Evolutionary conservation across 331 rosid species (phyloP).

Genomic region (Stylosanthes scabra): DNA sequence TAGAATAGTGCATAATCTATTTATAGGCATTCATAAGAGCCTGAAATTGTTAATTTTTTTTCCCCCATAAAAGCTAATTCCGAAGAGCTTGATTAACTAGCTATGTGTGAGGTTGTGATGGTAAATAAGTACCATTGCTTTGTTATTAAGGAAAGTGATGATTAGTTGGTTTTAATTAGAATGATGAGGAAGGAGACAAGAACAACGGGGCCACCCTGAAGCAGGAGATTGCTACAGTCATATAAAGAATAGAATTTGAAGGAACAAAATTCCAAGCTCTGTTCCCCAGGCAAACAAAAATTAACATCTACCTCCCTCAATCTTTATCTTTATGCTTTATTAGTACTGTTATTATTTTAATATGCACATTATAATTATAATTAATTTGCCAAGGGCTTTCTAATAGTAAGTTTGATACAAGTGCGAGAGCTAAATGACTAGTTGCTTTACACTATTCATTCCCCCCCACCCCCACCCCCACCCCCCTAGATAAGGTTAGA

Average conservation of each 20-base stretch:
- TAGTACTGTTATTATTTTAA: constrained; percentile 21
- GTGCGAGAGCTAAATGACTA: constrained; percentile 53
- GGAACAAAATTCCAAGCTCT: constrained; percentile 89
- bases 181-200: constrained; percentile 41
- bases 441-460: too few species aligned
- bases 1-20: too few species aligned
- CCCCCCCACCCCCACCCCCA: too few species aligned
- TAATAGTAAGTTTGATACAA: constrained; percentile 51
- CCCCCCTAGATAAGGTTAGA: too few species aligned
- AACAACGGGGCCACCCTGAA: constrained; percentile 48
- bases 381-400: constrained; percentile 43
- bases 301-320: constrained; percentile 51
- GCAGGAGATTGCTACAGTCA: constrained; percentile 48
- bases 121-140: constrained; percentile 71
- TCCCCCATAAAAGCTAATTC: too few species aligned
- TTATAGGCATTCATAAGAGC: too few species aligned
- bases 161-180: constrained; percentile 44
- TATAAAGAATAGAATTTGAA: constrained; percentile 58
- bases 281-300: constrained; percentile 77
- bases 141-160: constrained; percentile 69
- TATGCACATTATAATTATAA: constrained; percentile 26
- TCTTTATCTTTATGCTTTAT: constrained; percentile 67
- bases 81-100: too few species aligned
- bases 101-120: constrained; percentile 37
- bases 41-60: too few species aligned